Percentiles rank a stretch among this genome's conserved stretches.
phyloP scores from a whole-genome alignment of 2,329 filamentous ascomycete genomes.

The Neonectria sp. region DNA sequence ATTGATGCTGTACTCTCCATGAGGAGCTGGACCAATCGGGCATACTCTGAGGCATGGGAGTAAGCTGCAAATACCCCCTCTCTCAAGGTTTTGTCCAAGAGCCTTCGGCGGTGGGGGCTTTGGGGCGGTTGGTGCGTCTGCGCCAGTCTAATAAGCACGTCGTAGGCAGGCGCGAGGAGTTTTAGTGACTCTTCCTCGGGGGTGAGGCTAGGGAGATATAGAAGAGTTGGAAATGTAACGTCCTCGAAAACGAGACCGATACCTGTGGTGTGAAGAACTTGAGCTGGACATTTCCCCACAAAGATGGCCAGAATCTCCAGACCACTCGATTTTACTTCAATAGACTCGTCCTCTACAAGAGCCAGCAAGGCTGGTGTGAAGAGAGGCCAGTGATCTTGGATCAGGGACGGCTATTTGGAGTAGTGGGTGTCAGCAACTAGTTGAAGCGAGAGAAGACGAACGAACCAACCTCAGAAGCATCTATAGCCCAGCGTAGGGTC shows the following conservation, averaged over 20 bases:
- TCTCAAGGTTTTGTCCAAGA: constrained; percentile 70
- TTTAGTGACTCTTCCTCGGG: constrained; percentile 77
- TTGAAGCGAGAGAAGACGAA: not conserved
- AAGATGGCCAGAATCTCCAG: constrained; percentile 69
- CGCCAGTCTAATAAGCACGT: constrained; percentile 74
- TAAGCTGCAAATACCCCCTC: constrained; percentile 70
- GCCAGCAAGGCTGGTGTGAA: constrained; percentile 79
- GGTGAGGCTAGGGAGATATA: constrained; percentile 83
- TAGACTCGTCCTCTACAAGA: constrained; percentile 75
- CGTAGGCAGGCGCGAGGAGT: constrained; percentile 77
- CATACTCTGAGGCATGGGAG: constrained; percentile 72
- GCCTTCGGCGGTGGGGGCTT: constrained; percentile 46
- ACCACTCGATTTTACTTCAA: constrained; percentile 67
- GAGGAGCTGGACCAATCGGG: constrained; percentile 70
- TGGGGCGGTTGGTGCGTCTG: constrained; percentile 45
- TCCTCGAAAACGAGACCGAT: constrained; percentile 79
- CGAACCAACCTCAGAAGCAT: constrained; percentile 62
- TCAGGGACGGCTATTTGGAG: constrained; percentile 56
- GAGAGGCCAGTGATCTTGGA: constrained; percentile 75
- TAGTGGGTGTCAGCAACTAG: constrained; percentile 15
- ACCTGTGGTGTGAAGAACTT: constrained; percentile 73
- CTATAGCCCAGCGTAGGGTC: constrained; percentile 69
- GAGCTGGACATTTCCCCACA: constrained; percentile 66
- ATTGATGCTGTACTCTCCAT: constrained; percentile 65
- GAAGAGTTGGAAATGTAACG: constrained; percentile 79